phyloP scores from a whole-genome alignment of 352 stramenopile species.

The Pilasporangium apinafurcum region DNA sequence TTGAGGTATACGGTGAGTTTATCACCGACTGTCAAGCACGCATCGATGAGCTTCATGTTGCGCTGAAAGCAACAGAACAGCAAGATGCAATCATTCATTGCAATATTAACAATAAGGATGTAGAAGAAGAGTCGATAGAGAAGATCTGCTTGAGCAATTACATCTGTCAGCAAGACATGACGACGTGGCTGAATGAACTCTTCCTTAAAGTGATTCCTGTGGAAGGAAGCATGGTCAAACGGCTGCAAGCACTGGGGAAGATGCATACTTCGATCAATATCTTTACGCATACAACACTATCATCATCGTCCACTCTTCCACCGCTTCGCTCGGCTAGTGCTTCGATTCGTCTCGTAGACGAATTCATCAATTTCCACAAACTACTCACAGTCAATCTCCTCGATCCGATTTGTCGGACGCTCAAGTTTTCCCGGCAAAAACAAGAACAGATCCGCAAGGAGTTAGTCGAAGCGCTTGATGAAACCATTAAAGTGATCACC shows the following conservation, averaged over 20 bases:
- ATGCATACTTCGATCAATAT: constrained; percentile 5
- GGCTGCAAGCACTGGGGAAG: constrained; percentile 22
- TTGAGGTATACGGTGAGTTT: constrained; percentile 17
- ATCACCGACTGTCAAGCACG: constrained; percentile 3
- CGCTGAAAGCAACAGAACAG: constrained; percentile 1
- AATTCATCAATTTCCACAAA: constrained; percentile 23
- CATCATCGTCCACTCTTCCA: too few relatives aligned
- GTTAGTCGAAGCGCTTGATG: constrained; percentile 21
- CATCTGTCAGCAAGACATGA: constrained; percentile 17
- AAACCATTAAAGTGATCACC: constrained; percentile 16
- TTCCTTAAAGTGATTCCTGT: constrained; percentile 27
- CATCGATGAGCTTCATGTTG: constrained; percentile 10
- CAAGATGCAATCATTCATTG: too few relatives aligned
- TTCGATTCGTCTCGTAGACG: constrained; percentile 11
- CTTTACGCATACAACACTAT: constrained; percentile 6
- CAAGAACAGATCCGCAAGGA: constrained; percentile 38
- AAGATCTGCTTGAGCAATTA: constrained; percentile 3
- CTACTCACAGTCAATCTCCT: constrained; percentile 30
- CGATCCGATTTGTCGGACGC: constrained; percentile 43
- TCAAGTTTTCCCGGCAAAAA: constrained; percentile 43
- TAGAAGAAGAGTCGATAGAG: background rate
- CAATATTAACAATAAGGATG: background rate
- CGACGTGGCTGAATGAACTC: constrained; percentile 32
- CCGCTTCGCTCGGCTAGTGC: background rate
- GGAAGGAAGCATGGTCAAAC: constrained; percentile 26